Conservation (phyloP, 805 yeast species). For the Cephaloascus fragrans region DNA sequence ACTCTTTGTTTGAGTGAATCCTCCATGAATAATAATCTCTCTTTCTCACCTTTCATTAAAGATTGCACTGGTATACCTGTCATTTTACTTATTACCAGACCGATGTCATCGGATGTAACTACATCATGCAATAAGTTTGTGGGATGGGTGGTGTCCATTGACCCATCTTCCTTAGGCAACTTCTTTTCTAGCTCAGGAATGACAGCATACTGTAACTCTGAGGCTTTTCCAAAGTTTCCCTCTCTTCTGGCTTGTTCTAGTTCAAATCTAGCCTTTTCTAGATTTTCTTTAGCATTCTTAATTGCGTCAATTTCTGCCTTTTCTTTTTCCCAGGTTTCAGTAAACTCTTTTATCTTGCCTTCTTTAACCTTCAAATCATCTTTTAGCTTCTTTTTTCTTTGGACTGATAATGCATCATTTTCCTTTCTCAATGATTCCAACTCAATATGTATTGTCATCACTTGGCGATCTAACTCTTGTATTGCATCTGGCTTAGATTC, state of each 20-base stretch:
- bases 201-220: slow-evolving; percentile 77
- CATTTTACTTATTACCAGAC: slow-evolving; percentile 84
- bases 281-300: slow-evolving; percentile 68
- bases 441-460: slow-evolving; percentile 93
- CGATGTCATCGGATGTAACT: slow-evolving; percentile 90
- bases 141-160: slow-evolving; percentile 14
- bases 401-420: slow-evolving; percentile 74
- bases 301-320: slow-evolving; percentile 65
- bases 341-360: slow-evolving; percentile 59
- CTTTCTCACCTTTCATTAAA: slow-evolving; percentile 90
- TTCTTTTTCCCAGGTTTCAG: slow-evolving; percentile 82
- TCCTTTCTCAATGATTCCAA: slow-evolving; percentile 90
- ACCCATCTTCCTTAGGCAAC: slow-evolving; percentile 36
- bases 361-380: slow-evolving; percentile 53
- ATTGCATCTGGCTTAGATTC: slow-evolving; percentile 96
- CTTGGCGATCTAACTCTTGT: slow-evolving; percentile 75
- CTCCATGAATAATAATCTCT: slow-evolving; percentile 84
- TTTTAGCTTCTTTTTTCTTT: slow-evolving; percentile 68
- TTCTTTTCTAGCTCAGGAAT: slow-evolving; percentile 72
- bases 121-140: slow-evolving; percentile 67
- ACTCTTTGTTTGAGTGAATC: slow-evolving; percentile 65
- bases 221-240: slow-evolving; percentile 82
- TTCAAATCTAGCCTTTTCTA: slow-evolving; percentile 78
- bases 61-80: slow-evolving; percentile 93
- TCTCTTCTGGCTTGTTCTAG: slow-evolving; percentile 75